Evolutionary conservation across 768 basidiomycete genomes (phyloP), one percentile per base, ranked within the genome.

Genomic region (Tricholoma flavovirens): DNA sequence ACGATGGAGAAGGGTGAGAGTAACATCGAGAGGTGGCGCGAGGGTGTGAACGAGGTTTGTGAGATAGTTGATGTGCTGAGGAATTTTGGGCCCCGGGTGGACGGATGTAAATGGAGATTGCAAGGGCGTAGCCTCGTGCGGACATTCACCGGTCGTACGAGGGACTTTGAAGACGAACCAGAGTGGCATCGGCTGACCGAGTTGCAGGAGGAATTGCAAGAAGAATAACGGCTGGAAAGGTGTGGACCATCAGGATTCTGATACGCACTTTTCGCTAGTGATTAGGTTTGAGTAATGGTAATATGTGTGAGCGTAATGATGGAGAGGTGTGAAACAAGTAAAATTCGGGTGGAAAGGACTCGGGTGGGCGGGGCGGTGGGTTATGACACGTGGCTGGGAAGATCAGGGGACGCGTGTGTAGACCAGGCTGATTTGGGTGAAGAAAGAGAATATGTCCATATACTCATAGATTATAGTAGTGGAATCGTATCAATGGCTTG

Each of bases 71-170:
- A 90, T 62, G 77, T 93, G 19, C 72, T 98, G 63, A 77, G 81
- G 59, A 93, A 92, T 69, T 83, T 94, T 61, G 94, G 96, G 2
- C 86, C 90, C 49, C 77, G 80, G 53, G 81, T 80, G 36, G 78
- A 73, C 40, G 71, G 69, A 24, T 68, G 63, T 55, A 87, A 85
- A 59, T 98, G 97, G 97, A 82, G 77, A 69, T 80, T 90, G 63
- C 92, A 96, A 71, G 91, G 85, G 43, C 80, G 88, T 53, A 94
- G 92, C 58, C 77, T 98, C 55, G 80, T 98, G 57, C 77, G 95
- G 71, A 88, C 86, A 51, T 98, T 98, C 71, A 80, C 91, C 72
- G 95, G 90, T 6, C 77, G 90, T 57, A 92, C 90, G 57, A 86
- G 77, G 69, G 90, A 85, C 36, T 98, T 94, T 60, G 90, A 88